These are phyloP conservation scores for Darksidea phi DNA, from an alignment of 495 filamentous ascomycete species.

Conservation along the genomic window DNA sequence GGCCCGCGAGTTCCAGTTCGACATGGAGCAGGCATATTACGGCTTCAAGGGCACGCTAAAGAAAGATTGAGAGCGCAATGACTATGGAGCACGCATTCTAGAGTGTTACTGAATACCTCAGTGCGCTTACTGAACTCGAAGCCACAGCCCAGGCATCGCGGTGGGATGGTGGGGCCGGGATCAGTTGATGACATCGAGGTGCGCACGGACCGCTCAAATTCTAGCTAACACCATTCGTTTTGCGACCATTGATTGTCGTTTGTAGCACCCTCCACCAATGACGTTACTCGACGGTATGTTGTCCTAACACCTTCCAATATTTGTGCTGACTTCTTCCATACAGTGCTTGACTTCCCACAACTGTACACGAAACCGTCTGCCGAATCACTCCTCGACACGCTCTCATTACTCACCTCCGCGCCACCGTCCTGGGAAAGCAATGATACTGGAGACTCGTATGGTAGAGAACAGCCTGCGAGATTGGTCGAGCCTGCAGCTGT, in stretches of 20 bases:
- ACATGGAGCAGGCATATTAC: constrained; percentile 87
- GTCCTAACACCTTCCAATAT: not conserved
- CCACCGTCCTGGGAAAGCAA: constrained; percentile 49
- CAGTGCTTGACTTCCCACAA: constrained; percentile 52
- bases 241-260: not conserved
- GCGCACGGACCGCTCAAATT: not conserved
- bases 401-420: constrained; percentile 41
- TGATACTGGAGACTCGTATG: constrained; percentile 4
- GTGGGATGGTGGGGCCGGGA: not conserved
- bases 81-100: not conserved
- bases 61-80: constrained; percentile 18
- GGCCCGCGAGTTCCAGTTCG: constrained; percentile 79
- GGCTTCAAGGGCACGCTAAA: constrained; percentile 78
- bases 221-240: not conserved
- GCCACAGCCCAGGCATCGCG: too few relatives aligned
- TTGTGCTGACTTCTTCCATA: not conserved
- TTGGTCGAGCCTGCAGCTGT: not conserved
- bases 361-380: constrained; percentile 49
- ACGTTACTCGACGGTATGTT: constrained; percentile 14
- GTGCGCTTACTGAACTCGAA: not conserved
- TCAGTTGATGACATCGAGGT: not conserved
- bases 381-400: constrained; percentile 40
- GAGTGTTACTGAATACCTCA: not conserved
- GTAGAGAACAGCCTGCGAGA: too few relatives aligned
- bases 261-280: not conserved